A percentile compares a stretch with the other conserved stretches of the same genome.
Evolutionary conservation across 495 filamentous ascomycete genomes (phyloP).

Genomic region (Penicillium subrubescens): DNA sequence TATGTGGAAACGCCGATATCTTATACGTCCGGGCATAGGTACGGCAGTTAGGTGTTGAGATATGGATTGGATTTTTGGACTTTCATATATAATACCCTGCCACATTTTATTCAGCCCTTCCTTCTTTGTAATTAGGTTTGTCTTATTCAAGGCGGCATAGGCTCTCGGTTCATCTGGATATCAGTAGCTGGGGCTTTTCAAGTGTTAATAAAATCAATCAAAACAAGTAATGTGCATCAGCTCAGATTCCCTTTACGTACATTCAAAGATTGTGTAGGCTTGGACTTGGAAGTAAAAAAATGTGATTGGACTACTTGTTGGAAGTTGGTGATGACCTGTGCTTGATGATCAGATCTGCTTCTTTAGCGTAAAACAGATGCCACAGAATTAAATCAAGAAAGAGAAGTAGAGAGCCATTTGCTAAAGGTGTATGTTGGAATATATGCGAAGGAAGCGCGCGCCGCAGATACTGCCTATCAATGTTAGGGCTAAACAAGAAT

Average conservation of each 20-base stretch:
- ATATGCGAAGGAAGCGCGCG: no score
- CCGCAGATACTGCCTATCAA: no score
- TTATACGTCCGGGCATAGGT: background rate
- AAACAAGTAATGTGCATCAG: no score
- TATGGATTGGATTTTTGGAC: background rate
- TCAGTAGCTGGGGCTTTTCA: background rate
- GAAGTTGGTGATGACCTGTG: background rate
- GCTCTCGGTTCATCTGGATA: background rate
- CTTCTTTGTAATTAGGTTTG: background rate
- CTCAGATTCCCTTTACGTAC: no score
- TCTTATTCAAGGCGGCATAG: background rate
- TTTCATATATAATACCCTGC: background rate
- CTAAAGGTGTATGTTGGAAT: no score
- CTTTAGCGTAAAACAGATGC: background rate
- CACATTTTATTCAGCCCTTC: background rate
- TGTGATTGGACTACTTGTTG: background rate
- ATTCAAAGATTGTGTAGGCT: no score
- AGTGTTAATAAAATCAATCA: background rate
- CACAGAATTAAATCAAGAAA: background rate
- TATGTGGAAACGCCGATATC: background rate
- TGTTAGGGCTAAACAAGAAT: no score
- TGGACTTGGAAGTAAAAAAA: no score
- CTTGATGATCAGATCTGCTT: background rate
- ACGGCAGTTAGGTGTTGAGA: background rate
- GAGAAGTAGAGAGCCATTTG: no score